Base-by-base conservation (phyloP, 1,139 yeast species). In the Martiniozyma asiatica region DNA sequence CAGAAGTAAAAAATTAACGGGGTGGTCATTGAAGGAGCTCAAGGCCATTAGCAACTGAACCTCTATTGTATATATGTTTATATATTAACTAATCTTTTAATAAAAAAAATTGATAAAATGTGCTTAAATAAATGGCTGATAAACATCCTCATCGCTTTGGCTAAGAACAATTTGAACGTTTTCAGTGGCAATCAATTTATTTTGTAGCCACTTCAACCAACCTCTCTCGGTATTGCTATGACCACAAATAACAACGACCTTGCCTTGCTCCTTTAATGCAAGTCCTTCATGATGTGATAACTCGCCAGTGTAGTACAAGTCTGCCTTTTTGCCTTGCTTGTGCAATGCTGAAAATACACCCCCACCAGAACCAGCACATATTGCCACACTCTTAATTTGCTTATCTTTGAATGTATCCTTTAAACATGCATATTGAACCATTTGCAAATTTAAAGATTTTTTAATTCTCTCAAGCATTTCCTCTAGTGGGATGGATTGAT, bases 331-430 rank as follows among this genome's bases (percentile, higher is more conserved):
- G 3, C 69, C 71, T n/a, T n/a, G n/a, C n/a, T n/a, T n/a, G n/a
- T n/a, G n/a, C 5, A 29, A 6, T 1, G 78, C 76, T 31, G 58
- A 56, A 46, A 80, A 68, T 0, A 80, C 74, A 0, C 71, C 59
- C 1, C 81, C 75, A 0, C 99, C 99, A 4, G 95, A 81, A 0
- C 99, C 99, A 4, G 98, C 98, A 55, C 99, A 89, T 14, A 89
- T 53, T 1, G 96, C 97, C n/a, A 85, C 61, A 0, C 64, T 61
- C 14, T 51, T 53, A 24, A 80, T 59, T 8, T 50, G 38, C 8
- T 53, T 52, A 2, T 63, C 55, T 0, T 65, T 59, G 5, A n/a
- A 25, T 14, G 35, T 35, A 20, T 24, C 20, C 12, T 25, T 22
- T 8, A 21, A 15, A 6, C 31, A 32, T 1, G 85, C 85, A 1